Percentiles rank a stretch among this genome's conserved stretches.
Conservation (phyloP, 495 filamentous ascomycete species). For the Podospora conica region DNA sequence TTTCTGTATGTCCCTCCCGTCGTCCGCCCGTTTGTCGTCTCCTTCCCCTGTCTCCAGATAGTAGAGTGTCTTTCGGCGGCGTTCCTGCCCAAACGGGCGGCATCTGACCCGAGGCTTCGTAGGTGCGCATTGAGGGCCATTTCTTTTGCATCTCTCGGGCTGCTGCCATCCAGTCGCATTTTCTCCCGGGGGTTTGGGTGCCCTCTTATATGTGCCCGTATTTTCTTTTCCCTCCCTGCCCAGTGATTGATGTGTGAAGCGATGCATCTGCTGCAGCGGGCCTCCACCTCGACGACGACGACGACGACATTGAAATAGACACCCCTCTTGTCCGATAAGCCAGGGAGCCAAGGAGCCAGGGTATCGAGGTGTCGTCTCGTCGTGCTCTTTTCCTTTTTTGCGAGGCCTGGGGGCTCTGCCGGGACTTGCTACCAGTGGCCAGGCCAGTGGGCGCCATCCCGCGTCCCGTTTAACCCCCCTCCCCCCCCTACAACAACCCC, state of each 20-base stretch:
- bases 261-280: background rate
- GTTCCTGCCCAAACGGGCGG: background rate
- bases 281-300: background rate
- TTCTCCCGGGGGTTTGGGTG: no score
- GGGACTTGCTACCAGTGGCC: background rate
- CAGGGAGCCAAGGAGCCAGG: background rate
- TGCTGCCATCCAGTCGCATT: background rate
- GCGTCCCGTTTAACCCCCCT: background rate
- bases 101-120: background rate
- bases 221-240: background rate
- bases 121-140: conserved; percentile 3
- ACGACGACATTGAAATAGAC: background rate
- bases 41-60: background rate
- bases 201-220: background rate
- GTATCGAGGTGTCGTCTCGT: no score
- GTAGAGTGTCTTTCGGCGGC: background rate
- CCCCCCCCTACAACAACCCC: background rate
- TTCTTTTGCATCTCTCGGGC: background rate
- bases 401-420: background rate
- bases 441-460: background rate
- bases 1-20: no score
- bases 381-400: background rate
- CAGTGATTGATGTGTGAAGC: background rate
- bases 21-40: background rate
- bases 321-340: background rate